Conservation (phyloP, 1,284 basidiomycete species). For the Microbotryomycetes sp. region DNA sequence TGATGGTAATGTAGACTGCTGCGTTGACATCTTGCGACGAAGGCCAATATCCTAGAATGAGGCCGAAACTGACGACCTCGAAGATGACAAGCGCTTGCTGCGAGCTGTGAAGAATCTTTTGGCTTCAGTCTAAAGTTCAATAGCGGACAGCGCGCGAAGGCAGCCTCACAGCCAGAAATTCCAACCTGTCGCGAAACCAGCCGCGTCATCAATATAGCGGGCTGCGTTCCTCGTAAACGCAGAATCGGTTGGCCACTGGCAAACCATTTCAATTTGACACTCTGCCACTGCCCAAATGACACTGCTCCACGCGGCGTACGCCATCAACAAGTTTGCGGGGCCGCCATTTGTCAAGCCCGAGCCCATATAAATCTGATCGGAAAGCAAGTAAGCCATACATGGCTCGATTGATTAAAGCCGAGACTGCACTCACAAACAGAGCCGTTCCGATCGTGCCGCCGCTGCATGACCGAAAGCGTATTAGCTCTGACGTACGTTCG, state of each 20-base stretch:
- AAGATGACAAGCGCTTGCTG: neutral
- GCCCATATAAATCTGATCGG: neutral
- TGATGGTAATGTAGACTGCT: constrained; percentile 1
- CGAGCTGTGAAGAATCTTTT: neutral
- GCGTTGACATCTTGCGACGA: neutral
- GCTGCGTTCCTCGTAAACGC: constrained; percentile 4
- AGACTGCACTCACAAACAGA: constrained; percentile 1
- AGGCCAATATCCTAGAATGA: neutral
- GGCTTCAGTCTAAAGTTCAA: neutral
- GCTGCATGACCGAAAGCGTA: neutral
- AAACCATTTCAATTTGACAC: constrained; percentile 21
- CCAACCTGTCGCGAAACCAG: neutral
- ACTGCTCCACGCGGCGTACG: neutral
- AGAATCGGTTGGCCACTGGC: constrained; percentile 3
- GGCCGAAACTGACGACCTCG: neutral
- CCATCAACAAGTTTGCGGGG: neutral
- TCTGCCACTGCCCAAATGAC: constrained; percentile 5
- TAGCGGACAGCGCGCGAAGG: neutral
- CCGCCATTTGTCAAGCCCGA: neutral
- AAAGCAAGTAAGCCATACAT: too few relatives aligned
- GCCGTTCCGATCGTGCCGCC: constrained; percentile 2
- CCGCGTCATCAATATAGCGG: constrained; percentile 4
- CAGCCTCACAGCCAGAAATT: neutral
- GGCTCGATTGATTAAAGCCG: too few relatives aligned
- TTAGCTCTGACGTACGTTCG: too few relatives aligned